phyloP scores from a whole-genome alignment of 805 yeast genomes.

The Candida easanensis region DNA sequence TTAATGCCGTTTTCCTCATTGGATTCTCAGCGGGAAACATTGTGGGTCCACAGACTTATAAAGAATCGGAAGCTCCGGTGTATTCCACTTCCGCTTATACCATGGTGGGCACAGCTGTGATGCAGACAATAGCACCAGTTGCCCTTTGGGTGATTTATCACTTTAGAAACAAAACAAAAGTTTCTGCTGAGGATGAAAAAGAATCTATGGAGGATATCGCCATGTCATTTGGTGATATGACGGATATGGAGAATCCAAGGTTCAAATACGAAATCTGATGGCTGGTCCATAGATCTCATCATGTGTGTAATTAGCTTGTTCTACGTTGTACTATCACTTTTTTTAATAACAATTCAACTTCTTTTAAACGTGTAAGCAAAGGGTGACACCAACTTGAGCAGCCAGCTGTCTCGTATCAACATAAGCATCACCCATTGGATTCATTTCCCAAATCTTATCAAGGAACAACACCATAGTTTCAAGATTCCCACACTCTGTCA shows the following conservation, averaged over 20 bases:
- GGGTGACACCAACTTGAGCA: conserved; percentile 3
- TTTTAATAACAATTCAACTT: no score
- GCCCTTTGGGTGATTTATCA: conserved; percentile 3
- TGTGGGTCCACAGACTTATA: conserved; percentile 74
- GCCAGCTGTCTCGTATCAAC: conserved; percentile 9
- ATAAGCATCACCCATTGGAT: conserved; percentile 1
- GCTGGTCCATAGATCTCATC: not conserved
- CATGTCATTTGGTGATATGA: conserved; percentile 37
- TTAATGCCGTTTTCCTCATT: conserved; percentile 55
- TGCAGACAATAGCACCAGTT: conserved; percentile 7
- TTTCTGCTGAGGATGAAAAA: not conserved
- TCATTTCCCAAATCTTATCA: conserved; percentile 6
- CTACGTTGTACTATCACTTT: no score
- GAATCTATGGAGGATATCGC: conserved; percentile 1
- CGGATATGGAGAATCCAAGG: conserved; percentile 32
- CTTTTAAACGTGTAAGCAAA: conserved; percentile 5
- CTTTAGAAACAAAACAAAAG: conserved; percentile 29
- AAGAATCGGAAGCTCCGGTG: conserved; percentile 50
- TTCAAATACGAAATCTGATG: conserved; percentile 32
- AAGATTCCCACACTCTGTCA: conserved; percentile 4
- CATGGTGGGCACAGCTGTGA: conserved; percentile 9
- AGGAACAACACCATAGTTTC: conserved; percentile 1
- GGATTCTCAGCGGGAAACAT: conserved; percentile 67
- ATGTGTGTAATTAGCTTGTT: no score
- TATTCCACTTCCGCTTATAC: conserved; percentile 38